Conservation (phyloP, 345 rosid species). For the Arabis hirsuta region DNA sequence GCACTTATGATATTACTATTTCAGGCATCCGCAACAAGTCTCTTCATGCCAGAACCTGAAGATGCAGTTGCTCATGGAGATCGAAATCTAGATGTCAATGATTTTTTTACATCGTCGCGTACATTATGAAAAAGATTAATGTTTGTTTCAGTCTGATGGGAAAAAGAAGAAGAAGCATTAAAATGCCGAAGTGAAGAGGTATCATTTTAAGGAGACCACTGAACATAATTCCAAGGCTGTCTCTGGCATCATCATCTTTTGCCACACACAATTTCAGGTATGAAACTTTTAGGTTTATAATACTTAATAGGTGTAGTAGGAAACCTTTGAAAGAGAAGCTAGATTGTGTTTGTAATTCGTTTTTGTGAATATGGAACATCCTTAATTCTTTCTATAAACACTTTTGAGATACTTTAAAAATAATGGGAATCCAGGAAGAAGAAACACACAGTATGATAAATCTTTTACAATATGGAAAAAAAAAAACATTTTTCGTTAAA, state of each 20-base stretch:
- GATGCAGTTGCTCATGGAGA: slow-evolving; percentile 98
- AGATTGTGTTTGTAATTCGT: slow-evolving; percentile 37
- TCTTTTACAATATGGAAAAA: too few relatives aligned
- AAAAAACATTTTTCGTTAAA: slow-evolving; percentile 2
- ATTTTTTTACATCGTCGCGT: slow-evolving; percentile 64
- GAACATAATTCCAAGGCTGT: slow-evolving; percentile 7
- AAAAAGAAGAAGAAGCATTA: background rate
- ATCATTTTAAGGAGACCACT: slow-evolving; percentile 13
- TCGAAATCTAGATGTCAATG: slow-evolving; percentile 82
- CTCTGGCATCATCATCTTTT: slow-evolving; percentile 11
- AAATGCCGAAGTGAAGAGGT: slow-evolving; percentile 11
- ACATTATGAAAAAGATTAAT: slow-evolving; percentile 39
- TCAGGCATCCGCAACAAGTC: slow-evolving; percentile 82
- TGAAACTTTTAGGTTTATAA: slow-evolving; percentile 37
- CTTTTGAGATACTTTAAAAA: slow-evolving; percentile 1
- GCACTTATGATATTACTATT: slow-evolving; percentile 25
- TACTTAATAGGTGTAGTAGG: slow-evolving; percentile 34
- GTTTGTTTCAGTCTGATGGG: slow-evolving; percentile 35
- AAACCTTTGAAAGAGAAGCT: slow-evolving; percentile 12
- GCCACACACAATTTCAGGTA: slow-evolving; percentile 39
- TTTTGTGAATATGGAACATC: slow-evolving; percentile 37
- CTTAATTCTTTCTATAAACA: slow-evolving; percentile 14
- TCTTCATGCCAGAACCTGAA: slow-evolving; percentile 92
- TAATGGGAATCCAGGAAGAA: slow-evolving; percentile 17
- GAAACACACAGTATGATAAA: too few relatives aligned